A percentile compares a stretch with the other conserved stretches of the same genome.
These are phyloP conservation scores for Pyrrhoderma noxium DNA, from an alignment of 1,284 basidiomycete species.

Conservation along the genomic window DNA sequence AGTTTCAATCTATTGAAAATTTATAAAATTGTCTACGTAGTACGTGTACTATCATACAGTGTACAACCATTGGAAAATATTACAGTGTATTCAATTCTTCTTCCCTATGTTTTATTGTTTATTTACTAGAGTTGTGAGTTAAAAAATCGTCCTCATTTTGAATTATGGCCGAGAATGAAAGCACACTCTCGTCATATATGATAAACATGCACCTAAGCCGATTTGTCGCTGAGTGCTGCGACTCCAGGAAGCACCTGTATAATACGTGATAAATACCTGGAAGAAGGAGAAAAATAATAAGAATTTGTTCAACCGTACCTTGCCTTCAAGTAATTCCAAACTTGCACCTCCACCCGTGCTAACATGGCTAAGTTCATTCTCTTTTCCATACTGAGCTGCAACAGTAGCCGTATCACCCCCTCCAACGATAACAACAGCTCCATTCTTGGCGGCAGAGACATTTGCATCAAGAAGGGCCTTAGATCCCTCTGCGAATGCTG, in stretches of 20 bases:
- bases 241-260: constrained; percentile 75
- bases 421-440: constrained; percentile 90
- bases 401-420: constrained; percentile 93
- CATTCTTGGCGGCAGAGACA: constrained; percentile 82
- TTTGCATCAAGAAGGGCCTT: constrained; percentile 81
- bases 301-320: constrained; percentile 40
- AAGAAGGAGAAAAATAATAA: not conserved
- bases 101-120: no score
- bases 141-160: no score
- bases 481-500: constrained; percentile 84
- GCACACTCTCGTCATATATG: no score
- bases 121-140: no score
- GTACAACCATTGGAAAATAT: no score
- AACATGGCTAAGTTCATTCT: constrained; percentile 91
- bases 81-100: no score
- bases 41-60: no score
- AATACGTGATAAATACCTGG: not conserved
- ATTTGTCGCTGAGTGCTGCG: constrained; percentile 70
- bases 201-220: not conserved
- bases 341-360: constrained; percentile 96
- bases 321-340: constrained; percentile 94
- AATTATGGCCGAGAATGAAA: no score
- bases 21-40: no score
- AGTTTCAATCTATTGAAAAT: no score
- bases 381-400: constrained; percentile 74